Evolutionary conservation across 768 basidiomycete species (phyloP), one percentile per base, ranked within the genome.

Genomic region (Saitozyma sp.): DNA sequence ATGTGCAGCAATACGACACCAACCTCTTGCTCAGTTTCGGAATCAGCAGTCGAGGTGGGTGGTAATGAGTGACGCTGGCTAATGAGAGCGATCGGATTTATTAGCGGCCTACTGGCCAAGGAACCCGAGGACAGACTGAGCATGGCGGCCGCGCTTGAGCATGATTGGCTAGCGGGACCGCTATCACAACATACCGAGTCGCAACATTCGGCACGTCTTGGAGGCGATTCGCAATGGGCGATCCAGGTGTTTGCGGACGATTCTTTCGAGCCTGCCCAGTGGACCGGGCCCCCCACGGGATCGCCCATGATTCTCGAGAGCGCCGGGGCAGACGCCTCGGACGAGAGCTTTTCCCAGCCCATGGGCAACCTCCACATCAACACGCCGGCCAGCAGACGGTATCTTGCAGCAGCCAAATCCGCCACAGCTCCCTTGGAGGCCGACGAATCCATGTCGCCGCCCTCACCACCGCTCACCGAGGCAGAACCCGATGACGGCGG

Each of bases 111-210:
- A 9, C 84, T 97, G 14, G 83, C 85, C 55, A 81, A 82, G 43
- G 83, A 90, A 58, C 91, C 92, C 0, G 66, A 65, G 0, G 64
- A 75, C 13, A 87, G 94, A n/a, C 85, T 95, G 84, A 86, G 87
- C 7, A 83, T 93, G 62, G 80, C 82, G 3, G 82, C 84, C 0
- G 88, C 92, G 0, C 83, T 89, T 9, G 37, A 78, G 0, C 92
- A 97, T 69, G 85, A 86, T 0, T 98, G 95, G 95, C 83, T 97
- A 7, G 60, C 63, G 6, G 70, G 56, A 1, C 60, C 70, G 5
- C 58, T 63, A 5, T 67, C 67, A 1, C 68, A 67, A 51, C 39
- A 54, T 6, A 40, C 56, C n/a, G 63, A 67, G 49, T 64, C 63
- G 10, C 66, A 65, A 38, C 58, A 49, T 1, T 50, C 59, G n/a